These are phyloP conservation scores for Asterochloris sp. DNA, from an alignment of 139 green algal species.

Conservation along the genomic window DNA sequence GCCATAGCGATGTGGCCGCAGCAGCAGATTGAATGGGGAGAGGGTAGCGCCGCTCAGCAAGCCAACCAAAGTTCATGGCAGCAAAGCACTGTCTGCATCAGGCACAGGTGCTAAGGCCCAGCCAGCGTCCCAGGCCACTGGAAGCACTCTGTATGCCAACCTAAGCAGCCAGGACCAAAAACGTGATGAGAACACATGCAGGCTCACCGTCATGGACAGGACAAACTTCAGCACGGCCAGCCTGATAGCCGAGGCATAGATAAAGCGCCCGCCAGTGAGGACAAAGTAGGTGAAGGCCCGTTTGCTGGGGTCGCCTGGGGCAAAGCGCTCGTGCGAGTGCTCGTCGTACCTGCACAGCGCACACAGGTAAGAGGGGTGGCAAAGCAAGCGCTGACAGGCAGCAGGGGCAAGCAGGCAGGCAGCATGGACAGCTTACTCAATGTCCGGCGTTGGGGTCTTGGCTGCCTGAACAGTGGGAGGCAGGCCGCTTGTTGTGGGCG, in stretches of 20 bases:
- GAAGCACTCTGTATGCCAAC: too few relatives aligned
- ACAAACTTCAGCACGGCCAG: slow-evolving; percentile 97
- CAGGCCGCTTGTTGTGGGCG: slow-evolving; percentile 32
- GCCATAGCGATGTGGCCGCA: too few relatives aligned
- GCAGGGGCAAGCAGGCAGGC: too few relatives aligned
- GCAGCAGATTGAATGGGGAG: too few relatives aligned
- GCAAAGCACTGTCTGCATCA: too few relatives aligned
- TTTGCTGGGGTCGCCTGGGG: slow-evolving; percentile 81
- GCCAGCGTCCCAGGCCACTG: too few relatives aligned
- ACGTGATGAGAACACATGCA: too few relatives aligned
- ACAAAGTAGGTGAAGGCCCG: slow-evolving; percentile 97
- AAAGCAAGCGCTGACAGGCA: not conserved
- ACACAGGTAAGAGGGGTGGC: not conserved
- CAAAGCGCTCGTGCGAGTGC: slow-evolving; percentile 76
- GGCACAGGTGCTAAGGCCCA: too few relatives aligned
- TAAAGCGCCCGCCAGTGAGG: slow-evolving; percentile 94
- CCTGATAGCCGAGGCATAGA: slow-evolving; percentile 94
- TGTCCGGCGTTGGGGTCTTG: slow-evolving; percentile 70
- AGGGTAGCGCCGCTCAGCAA: too few relatives aligned
- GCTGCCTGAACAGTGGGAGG: slow-evolving; percentile 47
- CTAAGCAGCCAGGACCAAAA: too few relatives aligned
- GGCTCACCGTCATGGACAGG: slow-evolving; percentile 85
- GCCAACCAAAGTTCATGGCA: too few relatives aligned
- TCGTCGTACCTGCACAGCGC: slow-evolving; percentile 78
- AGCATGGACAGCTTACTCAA: slow-evolving; percentile 31